These are phyloP conservation scores for Orbilia quercus DNA, from an alignment of 2,329 filamentous ascomycete species.

Conservation along the genomic window DNA sequence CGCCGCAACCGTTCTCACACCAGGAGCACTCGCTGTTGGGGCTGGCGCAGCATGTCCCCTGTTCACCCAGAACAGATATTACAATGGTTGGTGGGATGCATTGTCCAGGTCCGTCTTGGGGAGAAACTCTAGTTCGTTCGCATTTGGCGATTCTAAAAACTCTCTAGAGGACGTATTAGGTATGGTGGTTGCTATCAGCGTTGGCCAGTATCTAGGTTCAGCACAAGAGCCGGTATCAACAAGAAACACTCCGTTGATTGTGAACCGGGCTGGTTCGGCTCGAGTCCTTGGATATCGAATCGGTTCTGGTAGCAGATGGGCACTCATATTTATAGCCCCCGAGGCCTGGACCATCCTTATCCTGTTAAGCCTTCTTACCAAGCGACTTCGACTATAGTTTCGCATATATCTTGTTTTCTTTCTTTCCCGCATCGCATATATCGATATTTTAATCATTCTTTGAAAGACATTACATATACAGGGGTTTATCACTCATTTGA, in stretches of 20 bases:
- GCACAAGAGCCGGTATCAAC: conserved; percentile 20
- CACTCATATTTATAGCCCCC: conserved; percentile 43
- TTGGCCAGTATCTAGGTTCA: conserved; percentile 47
- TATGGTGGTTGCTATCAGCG: conserved; percentile 27
- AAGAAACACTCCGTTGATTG: conserved; percentile 22
- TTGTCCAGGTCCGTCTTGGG: conserved; percentile 22
- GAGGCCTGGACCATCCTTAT: conserved; percentile 44
- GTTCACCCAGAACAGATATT: conserved; percentile 48
- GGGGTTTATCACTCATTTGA: conserved; percentile 34
- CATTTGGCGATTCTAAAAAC: conserved; percentile 39
- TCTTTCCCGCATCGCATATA: too few relatives aligned
- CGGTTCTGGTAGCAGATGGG: conserved; percentile 45
- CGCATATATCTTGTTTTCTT: too few relatives aligned
- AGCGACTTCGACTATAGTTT: conserved; percentile 32
- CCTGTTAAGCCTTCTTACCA: conserved; percentile 27
- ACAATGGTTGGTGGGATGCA: conserved; percentile 51
- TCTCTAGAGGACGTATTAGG: conserved; percentile 46
- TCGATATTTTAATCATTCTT: conserved; percentile 1
- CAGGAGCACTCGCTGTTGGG: conserved; percentile 43
- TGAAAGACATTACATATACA: conserved; percentile 5
- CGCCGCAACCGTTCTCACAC: conserved; percentile 28
- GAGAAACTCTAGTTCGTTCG: conserved; percentile 38
- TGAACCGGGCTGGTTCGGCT: conserved; percentile 29
- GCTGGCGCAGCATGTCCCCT: conserved; percentile 40
- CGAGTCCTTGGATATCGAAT: conserved; percentile 47